Evolutionary conservation across 768 basidiomycete species (phyloP), one percentile per base, ranked within the genome.

Genomic region (Cyclocybe aegerita): DNA sequence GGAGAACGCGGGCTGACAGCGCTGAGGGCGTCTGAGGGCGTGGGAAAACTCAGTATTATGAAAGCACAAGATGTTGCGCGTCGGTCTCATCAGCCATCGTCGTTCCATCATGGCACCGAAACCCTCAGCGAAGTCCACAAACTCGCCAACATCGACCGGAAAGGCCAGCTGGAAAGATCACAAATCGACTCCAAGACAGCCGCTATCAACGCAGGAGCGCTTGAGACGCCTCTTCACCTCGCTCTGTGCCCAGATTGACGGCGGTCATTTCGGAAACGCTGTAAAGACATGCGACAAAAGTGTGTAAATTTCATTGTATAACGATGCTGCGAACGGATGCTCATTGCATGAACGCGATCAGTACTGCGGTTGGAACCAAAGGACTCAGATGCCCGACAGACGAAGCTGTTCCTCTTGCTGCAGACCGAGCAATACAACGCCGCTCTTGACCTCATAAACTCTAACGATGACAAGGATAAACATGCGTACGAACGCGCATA

Each of bases 271-370:
- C 63, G 68, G 71, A 39, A 93, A 92, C 60, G 93, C 92, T 23
- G 78, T 93, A 62, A 91, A 86, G 78, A 94, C 93, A 55, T 94
- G 91, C 73, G 87, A 93, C 69, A 93, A 92, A 75, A 88, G 94
- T 92, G 60, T 50, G 83, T 75, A 46, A 29, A 35, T 51, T 48
- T 64, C 53, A 61, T 52, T 38, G 38, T 37, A 37, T 32, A 34
- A 30, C 14, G 17, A 38, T 49, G 12, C 37, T 50, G 17, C 15
- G n/a, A 33, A 35, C 31, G 9, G 30, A 34, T 51, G 53, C 52
- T 49, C 43, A 16, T 56, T 12, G 29, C 41, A 33, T 50, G 36
- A 46, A 47, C 30, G 7, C 31, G 8, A 30, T 12, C 55, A 96
- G 94, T 95, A 54, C 76, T 94, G 39, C 74, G 78, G 12, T 68